phyloP scores from a whole-genome alignment of 2,329 filamentous ascomycete species.

The Paramyrothecium roridum region DNA sequence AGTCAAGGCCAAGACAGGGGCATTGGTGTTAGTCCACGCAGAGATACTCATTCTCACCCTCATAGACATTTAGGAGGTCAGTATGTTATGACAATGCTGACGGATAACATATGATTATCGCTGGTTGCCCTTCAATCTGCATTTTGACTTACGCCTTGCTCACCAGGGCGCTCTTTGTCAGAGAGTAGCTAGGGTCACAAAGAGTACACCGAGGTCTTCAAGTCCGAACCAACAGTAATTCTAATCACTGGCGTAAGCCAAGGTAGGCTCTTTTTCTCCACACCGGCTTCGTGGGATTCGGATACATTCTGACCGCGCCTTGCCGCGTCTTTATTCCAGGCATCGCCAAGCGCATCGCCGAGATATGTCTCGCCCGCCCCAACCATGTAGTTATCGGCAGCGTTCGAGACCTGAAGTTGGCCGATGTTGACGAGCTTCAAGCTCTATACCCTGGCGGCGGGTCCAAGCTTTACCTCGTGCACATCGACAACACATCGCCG shows the following conservation, averaged over 20 bases:
- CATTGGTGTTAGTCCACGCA: background rate
- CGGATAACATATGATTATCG: background rate
- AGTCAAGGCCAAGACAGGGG: background rate
- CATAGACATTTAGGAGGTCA: background rate
- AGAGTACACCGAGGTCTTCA: too few species aligned
- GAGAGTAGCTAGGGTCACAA: background rate
- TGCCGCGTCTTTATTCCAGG: background rate
- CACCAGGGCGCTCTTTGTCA: background rate
- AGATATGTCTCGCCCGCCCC: background rate
- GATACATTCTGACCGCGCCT: background rate
- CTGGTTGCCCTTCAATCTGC: background rate
- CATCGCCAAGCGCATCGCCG: background rate
- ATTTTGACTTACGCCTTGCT: background rate
- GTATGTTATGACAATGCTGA: background rate
- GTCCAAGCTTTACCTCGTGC: background rate
- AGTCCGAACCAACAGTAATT: background rate
- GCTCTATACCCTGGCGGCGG: background rate
- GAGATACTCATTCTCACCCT: background rate
- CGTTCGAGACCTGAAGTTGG: background rate
- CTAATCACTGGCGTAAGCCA: background rate
- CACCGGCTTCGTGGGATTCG: background rate
- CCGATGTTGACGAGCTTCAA: background rate
- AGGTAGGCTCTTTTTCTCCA: background rate
- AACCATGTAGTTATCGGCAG: background rate
- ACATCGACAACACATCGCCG: background rate